These are phyloP conservation scores for Chrysoporthe deuterocubensis DNA, from an alignment of 2,329 filamentous ascomycete genomes.

Conservation along the genomic window DNA sequence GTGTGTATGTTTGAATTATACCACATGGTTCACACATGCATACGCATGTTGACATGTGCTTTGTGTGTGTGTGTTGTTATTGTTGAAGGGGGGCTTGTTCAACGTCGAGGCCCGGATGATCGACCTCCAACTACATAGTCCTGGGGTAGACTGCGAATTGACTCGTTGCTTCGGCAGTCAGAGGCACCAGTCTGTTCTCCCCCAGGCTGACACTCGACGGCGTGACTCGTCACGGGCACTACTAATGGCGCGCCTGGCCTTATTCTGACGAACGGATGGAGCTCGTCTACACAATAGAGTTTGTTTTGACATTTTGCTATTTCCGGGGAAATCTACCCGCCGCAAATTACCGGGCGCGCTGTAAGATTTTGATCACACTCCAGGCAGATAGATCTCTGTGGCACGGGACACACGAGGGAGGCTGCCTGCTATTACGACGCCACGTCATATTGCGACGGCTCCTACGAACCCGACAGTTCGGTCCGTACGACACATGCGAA, in stretches of 20 bases:
- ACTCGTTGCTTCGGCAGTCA: background rate
- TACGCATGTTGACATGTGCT: background rate
- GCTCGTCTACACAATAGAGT: background rate
- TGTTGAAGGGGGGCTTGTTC: background rate
- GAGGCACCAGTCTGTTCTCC: background rate
- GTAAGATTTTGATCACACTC: background rate
- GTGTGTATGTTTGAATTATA: background rate
- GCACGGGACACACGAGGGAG: background rate
- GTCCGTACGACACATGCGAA: background rate
- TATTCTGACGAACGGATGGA: background rate
- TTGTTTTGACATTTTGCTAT: background rate
- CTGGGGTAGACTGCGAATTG: background rate
- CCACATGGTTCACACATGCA: background rate
- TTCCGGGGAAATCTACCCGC: background rate
- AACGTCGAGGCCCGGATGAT: background rate
- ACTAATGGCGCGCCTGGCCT: too few relatives aligned
- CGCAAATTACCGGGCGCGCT: background rate
- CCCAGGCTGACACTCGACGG: background rate
- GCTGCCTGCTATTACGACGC: background rate
- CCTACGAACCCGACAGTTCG: background rate
- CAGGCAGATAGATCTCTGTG: background rate
- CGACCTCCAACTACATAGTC: background rate
- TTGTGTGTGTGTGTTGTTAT: background rate
- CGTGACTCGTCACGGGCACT: too few relatives aligned
- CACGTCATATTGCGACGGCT: background rate